phyloP scores from a whole-genome alignment of 305 asterid genomes.

The Fraxinus ornus region DNA sequence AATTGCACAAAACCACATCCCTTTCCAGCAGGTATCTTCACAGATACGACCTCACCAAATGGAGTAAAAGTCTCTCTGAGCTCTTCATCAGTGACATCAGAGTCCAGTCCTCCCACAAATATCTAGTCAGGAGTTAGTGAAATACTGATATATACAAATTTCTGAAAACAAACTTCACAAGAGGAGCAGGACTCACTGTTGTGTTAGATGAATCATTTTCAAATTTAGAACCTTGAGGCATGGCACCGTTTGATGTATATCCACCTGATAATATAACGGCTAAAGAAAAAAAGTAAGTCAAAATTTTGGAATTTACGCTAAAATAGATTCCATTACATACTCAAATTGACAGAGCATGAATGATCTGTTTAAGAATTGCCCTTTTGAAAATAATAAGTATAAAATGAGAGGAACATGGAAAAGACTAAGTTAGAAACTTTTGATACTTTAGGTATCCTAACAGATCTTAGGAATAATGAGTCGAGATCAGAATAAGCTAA shows the following conservation, averaged over 20 bases:
- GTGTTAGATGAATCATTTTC: conserved; percentile 77
- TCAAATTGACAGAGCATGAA: background rate
- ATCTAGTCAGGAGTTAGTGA: conserved; percentile 33
- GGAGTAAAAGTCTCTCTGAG: conserved; percentile 71
- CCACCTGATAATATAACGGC: conserved; percentile 80
- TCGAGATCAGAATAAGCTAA: background rate
- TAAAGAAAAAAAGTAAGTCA: conserved; percentile 31
- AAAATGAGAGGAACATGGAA: background rate
- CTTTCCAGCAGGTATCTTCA: conserved; percentile 91
- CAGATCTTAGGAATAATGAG: background rate
- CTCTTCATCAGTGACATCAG: conserved; percentile 86
- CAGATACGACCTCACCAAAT: conserved; percentile 81
- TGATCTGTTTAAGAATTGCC: background rate
- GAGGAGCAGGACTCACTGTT: conserved; percentile 64
- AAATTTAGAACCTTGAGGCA: conserved; percentile 56
- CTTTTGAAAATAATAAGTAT: background rate
- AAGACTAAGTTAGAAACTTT: background rate
- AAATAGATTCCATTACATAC: background rate
- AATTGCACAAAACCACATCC: conserved; percentile 97
- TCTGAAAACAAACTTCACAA: conserved; percentile 19
- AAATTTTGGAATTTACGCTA: conserved; percentile 5
- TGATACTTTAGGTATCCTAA: background rate
- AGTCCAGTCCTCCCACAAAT: conserved; percentile 88
- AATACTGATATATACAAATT: conserved; percentile 6
- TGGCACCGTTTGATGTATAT: conserved; percentile 60